Evolutionary conservation across 2,329 filamentous ascomycete species (phyloP), one percentile per base, ranked within the genome.

Genomic region (Aspergillus sp.): DNA sequence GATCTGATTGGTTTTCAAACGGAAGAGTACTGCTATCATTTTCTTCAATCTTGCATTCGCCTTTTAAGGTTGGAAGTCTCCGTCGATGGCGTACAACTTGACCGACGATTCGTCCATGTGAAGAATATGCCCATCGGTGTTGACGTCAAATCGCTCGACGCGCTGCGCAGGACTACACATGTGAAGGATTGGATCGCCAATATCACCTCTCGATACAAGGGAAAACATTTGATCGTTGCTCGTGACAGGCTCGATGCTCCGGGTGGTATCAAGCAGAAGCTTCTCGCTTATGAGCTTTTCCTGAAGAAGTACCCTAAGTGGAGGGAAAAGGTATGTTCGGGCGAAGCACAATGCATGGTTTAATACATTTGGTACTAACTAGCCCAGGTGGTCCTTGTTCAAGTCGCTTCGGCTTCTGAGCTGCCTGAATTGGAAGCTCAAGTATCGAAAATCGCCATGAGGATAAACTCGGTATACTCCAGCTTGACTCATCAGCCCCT

Each of bases 1-100:
- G 96, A 97, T 70, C 81, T 97, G 13, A 86, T 98, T 64, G 92
- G 91, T 1, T 97, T 97, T 76, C 94, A 98, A 77, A 96, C 92
- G 17, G 87, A 90, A 60, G 94, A 98, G 75, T 98, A 97, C 72
- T 89, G 90, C 1, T 87, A 93, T 25, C 94, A 98, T 78, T 98
- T 98, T 75, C 81, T 97, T 49, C 92, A 97, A 76, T 96, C 94
- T 0, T 97, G 93, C 81, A 96, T 91, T 73, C 89, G 94, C 36
- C 82, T 97, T 13, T 83, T 97, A 38, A 89, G 86, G 12, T 89
- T 96, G 1, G 93, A 97, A 75, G 91, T 92, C 0, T 93, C 90
- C 0, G 87, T 87, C 0, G 89, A 96, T 51, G 93, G 93, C 2
- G 84, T 98, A 3, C 91, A 96, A 72, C 81, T 97, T 3, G 91